phyloP scores from a whole-genome alignment of 805 yeast species.

The Allodekkera sacchari region DNA sequence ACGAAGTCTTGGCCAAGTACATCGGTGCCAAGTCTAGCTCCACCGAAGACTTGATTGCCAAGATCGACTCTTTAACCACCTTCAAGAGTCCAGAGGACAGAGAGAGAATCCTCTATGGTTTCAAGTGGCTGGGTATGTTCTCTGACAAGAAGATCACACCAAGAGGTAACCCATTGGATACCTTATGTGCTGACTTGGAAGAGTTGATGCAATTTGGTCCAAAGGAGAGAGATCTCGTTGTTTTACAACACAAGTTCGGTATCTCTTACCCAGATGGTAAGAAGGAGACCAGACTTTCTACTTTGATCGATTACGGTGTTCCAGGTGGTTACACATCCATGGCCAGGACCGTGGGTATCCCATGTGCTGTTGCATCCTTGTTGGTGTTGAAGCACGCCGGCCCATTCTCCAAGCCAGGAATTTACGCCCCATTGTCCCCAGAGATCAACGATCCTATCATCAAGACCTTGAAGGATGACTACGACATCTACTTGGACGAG shows the following conservation, averaged over 20 bases:
- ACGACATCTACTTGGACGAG: constrained; percentile 81
- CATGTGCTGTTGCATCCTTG: constrained; percentile 92
- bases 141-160: constrained; percentile 71
- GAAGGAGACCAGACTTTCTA: constrained; percentile 87
- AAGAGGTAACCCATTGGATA: constrained; percentile 90
- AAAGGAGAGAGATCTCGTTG: constrained; percentile 92
- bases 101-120: constrained; percentile 79
- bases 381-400: constrained; percentile 67
- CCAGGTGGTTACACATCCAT: constrained; percentile 92
- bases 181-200: constrained; percentile 94
- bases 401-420: constrained; percentile 65
- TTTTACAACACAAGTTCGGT: constrained; percentile 95
- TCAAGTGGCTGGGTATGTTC: constrained; percentile 91
- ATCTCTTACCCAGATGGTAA: constrained; percentile 94
- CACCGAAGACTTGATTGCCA: constrained; percentile 66
- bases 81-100: constrained; percentile 79
- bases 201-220: constrained; percentile 91
- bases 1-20: constrained; percentile 70
- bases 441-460: constrained; percentile 87
- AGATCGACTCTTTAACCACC: constrained; percentile 68
- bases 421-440: constrained; percentile 87
- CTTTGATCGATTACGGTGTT: constrained; percentile 89
- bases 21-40: constrained; percentile 65
- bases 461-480: constrained; percentile 83
- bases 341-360: constrained; percentile 98